These are phyloP conservation scores for Saccharomycopsis schoenii DNA, from an alignment of 805 yeast genomes.

Conservation along the genomic window DNA sequence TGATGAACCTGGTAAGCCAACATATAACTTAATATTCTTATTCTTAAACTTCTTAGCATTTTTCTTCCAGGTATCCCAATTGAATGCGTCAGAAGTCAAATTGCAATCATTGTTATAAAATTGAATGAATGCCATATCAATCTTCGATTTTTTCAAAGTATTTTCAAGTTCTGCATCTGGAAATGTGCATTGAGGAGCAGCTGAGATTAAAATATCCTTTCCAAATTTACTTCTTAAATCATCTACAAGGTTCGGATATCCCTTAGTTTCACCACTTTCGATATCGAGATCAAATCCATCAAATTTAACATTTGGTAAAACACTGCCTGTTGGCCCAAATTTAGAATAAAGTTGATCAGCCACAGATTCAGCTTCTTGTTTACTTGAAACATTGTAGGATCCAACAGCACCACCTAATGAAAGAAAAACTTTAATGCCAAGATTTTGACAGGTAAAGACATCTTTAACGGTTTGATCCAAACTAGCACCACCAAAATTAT, in stretches of 20 bases:
- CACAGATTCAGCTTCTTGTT: slow-evolving; percentile 5
- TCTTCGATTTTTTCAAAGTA: slow-evolving; percentile 43
- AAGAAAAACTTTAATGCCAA: slow-evolving; percentile 69
- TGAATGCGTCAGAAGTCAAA: slow-evolving; percentile 37
- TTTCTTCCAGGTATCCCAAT: slow-evolving; percentile 63
- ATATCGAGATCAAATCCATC: slow-evolving; percentile 94
- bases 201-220: slow-evolving; percentile 62
- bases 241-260: slow-evolving; percentile 55
- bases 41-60: slow-evolving; percentile 60
- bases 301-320: slow-evolving; percentile 51
- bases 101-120: slow-evolving; percentile 82
- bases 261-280: slow-evolving; percentile 45
- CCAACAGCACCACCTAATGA: slow-evolving; percentile 78
- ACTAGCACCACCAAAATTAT: slow-evolving; percentile 33
- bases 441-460: slow-evolving; percentile 61
- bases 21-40: slow-evolving; percentile 49
- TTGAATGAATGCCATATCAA: slow-evolving; percentile 80
- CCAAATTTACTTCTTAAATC: slow-evolving; percentile 21
- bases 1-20: slow-evolving; percentile 36
- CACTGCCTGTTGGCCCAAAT: slow-evolving; percentile 14
- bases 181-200: slow-evolving; percentile 87
- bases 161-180: slow-evolving; percentile 69
- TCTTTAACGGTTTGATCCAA: slow-evolving; percentile 38
- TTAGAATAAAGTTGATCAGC: slow-evolving; percentile 6
- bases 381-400: slow-evolving; percentile 4